Conservation (phyloP, 164 flowering plant genomes). For the Vitis rupestris region DNA sequence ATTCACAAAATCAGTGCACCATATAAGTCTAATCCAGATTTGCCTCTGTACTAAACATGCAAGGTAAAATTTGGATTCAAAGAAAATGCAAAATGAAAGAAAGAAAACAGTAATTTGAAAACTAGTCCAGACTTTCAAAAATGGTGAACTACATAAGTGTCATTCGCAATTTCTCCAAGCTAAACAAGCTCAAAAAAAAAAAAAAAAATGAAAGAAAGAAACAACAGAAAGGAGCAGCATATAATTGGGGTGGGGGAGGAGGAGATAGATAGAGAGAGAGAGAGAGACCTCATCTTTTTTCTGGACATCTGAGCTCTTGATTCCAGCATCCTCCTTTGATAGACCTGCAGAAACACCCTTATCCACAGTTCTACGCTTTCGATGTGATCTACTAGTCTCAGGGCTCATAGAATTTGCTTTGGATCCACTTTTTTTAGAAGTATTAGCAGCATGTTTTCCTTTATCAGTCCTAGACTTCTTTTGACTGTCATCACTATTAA, state of each 20-base stretch:
- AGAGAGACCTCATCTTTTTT: constrained; percentile 50
- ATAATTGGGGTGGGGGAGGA: no score
- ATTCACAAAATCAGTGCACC: not conserved
- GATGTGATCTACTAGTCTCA: constrained; percentile 30
- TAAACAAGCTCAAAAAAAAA: no score
- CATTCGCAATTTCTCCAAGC: no score
- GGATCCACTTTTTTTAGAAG: constrained; percentile 28
- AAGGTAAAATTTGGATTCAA: no score
- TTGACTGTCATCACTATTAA: constrained; percentile 19
- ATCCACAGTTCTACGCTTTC: constrained; percentile 31
- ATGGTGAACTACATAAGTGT: no score
- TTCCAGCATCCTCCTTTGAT: constrained; percentile 30
- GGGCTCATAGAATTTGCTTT: constrained; percentile 25
- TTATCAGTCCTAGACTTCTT: constrained; percentile 50
- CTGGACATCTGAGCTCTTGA: constrained; percentile 25
- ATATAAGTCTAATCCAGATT: no score
- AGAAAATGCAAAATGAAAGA: no score
- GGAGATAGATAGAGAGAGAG: not conserved
- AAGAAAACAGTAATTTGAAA: no score
- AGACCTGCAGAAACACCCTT: constrained; percentile 21
- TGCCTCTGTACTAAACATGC: no score
- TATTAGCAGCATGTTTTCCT: constrained; percentile 32
- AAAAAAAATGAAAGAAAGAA: no score
- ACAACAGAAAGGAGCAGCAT: no score
- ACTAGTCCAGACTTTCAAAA: no score